Conservation (phyloP, 1,284 basidiomycete genomes). For the Fistulinella cinereoalba region DNA sequence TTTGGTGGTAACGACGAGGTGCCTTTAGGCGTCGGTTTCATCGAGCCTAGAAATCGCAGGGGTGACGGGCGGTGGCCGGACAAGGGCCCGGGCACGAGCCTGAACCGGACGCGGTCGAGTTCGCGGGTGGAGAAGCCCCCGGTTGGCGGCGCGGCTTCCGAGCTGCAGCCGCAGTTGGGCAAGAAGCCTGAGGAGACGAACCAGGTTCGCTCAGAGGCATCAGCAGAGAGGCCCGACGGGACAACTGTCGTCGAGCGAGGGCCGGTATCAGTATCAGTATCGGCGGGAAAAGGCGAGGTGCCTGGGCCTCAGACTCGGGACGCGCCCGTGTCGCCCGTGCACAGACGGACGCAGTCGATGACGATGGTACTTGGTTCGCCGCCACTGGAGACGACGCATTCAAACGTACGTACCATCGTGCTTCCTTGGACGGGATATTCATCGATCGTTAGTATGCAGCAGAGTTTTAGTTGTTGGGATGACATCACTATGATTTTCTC, state of each 20-base stretch:
- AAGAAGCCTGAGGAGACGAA: too few relatives aligned
- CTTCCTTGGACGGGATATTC: slow-evolving; percentile 2
- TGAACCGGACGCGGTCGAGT: slow-evolving; percentile 5
- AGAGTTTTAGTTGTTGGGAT: slow-evolving; percentile 26
- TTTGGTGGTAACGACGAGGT: background rate
- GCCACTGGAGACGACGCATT: slow-evolving; percentile 5
- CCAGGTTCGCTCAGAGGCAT: too few relatives aligned
- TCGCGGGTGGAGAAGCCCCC: too few relatives aligned
- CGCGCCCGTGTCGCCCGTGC: slow-evolving; percentile 13
- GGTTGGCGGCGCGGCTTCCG: too few relatives aligned
- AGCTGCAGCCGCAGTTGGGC: too few relatives aligned
- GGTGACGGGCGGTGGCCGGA: background rate
- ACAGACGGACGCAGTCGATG: slow-evolving; percentile 28
- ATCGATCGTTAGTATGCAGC: slow-evolving; percentile 22
- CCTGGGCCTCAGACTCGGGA: slow-evolving; percentile 2
- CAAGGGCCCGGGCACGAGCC: slow-evolving; percentile 1
- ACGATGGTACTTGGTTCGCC: slow-evolving; percentile 31
- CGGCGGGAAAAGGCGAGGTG: background rate
- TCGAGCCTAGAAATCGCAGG: slow-evolving; percentile 11
- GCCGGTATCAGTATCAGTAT: too few relatives aligned
- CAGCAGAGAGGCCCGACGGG: too few relatives aligned
- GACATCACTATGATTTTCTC: too few relatives aligned
- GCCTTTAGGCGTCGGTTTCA: slow-evolving; percentile 17
- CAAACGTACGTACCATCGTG: slow-evolving; percentile 14
- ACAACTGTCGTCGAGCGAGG: slow-evolving; percentile 1